Percentiles rank a stretch among this genome's conserved stretches.
Conservation (phyloP, 1,284 basidiomycete species). For the Microbotryum lychnidis-dioicae region DNA sequence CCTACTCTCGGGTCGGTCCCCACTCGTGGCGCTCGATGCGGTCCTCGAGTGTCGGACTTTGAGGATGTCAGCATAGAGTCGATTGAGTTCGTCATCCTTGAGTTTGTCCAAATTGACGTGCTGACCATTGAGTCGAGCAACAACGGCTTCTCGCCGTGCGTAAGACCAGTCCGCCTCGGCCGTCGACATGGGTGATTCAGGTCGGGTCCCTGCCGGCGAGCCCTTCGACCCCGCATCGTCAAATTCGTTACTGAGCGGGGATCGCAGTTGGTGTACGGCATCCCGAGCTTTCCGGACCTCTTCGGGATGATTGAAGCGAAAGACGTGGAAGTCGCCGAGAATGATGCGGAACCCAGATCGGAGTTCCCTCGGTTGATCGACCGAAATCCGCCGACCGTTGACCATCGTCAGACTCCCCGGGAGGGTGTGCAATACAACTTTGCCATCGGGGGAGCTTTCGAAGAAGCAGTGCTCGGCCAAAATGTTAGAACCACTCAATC, state of each 20-base stretch:
- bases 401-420: slow-evolving; percentile 79
- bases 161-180: slow-evolving; percentile 78
- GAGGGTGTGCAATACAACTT: slow-evolving; percentile 67
- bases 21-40: slow-evolving; percentile 26
- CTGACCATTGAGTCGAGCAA: slow-evolving; percentile 63
- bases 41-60: slow-evolving; percentile 63
- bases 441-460: slow-evolving; percentile 50
- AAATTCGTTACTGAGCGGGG: slow-evolving; percentile 32
- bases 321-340: slow-evolving; percentile 93
- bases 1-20: slow-evolving; percentile 68
- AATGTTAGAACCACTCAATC: slow-evolving; percentile 85
- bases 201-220: slow-evolving; percentile 45
- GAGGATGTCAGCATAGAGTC: slow-evolving; percentile 73
- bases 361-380: slow-evolving; percentile 66
- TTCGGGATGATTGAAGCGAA: slow-evolving; percentile 93
- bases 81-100: slow-evolving; percentile 86
- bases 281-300: slow-evolving; percentile 84
- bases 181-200: slow-evolving; percentile 66
- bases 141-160: slow-evolving; percentile 81
- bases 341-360: slow-evolving; percentile 93
- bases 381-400: slow-evolving; percentile 78
- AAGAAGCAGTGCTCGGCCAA: slow-evolving; percentile 86
- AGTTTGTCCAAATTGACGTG: slow-evolving; percentile 82
- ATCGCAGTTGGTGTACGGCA: slow-evolving; percentile 52
- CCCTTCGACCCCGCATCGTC: slow-evolving; percentile 19